Evolutionary conservation across 2,329 filamentous ascomycete genomes (phyloP).

Genomic region (Fusarium compactum): DNA sequence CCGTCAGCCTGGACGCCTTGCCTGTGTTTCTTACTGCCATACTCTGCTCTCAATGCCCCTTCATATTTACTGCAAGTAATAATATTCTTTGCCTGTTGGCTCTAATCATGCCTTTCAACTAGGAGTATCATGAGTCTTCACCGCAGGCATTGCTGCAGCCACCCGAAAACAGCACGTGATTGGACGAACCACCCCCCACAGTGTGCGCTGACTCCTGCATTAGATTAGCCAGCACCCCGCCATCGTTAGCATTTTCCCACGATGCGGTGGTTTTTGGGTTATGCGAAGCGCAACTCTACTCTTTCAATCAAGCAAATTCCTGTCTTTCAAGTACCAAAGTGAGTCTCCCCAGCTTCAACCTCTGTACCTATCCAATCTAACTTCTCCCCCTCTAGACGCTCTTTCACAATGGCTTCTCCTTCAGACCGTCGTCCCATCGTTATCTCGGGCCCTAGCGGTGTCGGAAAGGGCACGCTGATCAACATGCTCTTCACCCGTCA

Average conservation of each 20-base stretch:
- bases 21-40: background rate
- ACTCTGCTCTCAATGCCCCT: too few relatives aligned
- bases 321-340: conserved; percentile 22
- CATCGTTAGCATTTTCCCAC: conserved; percentile 27
- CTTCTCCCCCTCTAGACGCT: conserved; percentile 7
- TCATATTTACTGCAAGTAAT: too few relatives aligned
- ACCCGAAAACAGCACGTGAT: conserved; percentile 18
- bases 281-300: conserved; percentile 34
- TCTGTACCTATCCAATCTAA: background rate
- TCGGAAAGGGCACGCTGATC: conserved; percentile 85
- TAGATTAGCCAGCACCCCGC: conserved; percentile 18
- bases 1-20: background rate
- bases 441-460: conserved; percentile 82
- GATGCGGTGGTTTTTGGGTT: conserved; percentile 36
- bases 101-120: background rate
- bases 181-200: conserved; percentile 27
- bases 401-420: conserved; percentile 49
- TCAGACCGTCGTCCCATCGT: conserved; percentile 74
- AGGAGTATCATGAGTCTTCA: background rate
- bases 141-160: background rate
- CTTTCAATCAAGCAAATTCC: conserved; percentile 13
- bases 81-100: background rate
- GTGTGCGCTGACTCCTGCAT: conserved; percentile 13
- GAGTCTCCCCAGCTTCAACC: background rate
- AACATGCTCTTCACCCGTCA: conserved; percentile 73